These are phyloP conservation scores for Suillus placidus DNA, from an alignment of 768 basidiomycete species.

Conservation along the genomic window DNA sequence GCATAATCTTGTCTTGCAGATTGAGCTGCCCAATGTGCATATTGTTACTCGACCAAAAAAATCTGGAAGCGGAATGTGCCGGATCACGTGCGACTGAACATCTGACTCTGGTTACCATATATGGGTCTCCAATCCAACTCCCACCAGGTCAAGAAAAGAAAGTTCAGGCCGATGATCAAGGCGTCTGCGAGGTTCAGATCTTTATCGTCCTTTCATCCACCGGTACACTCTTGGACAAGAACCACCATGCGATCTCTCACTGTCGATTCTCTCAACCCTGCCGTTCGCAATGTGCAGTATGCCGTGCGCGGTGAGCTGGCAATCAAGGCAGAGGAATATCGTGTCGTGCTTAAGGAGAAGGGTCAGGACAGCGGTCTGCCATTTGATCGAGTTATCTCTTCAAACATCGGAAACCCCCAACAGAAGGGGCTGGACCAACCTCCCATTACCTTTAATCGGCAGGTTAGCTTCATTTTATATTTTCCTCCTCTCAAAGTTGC, in stretches of 20 bases:
- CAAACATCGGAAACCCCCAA: conserved; percentile 98
- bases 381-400: conserved; percentile 87
- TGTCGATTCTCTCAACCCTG: conserved; percentile 75
- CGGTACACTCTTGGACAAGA: conserved; percentile 8
- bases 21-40: neutral
- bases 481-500: neutral
- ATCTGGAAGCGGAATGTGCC: conserved; percentile 19
- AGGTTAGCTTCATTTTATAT: conserved; percentile 55
- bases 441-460: conserved; percentile 89
- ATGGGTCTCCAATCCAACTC: neutral
- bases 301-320: conserved; percentile 97
- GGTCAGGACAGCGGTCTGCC: conserved; percentile 57
- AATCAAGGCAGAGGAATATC: conserved; percentile 86
- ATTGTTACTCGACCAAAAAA: conserved; percentile 23
- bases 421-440: conserved; percentile 93
- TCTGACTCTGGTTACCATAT: neutral
- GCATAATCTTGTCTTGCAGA: conserved; percentile 48
- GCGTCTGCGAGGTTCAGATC: neutral
- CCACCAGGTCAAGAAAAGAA: neutral
- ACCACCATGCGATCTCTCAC: conserved; percentile 60
- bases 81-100: conserved; percentile 14
- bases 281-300: conserved; percentile 87
- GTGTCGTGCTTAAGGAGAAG: conserved; percentile 65
- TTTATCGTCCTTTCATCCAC: conserved; percentile 12
- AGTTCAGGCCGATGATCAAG: conserved; percentile 6